Base-by-base conservation (phyloP, 2,329 filamentous ascomycete genomes). In the Colletotrichum horii region DNA sequence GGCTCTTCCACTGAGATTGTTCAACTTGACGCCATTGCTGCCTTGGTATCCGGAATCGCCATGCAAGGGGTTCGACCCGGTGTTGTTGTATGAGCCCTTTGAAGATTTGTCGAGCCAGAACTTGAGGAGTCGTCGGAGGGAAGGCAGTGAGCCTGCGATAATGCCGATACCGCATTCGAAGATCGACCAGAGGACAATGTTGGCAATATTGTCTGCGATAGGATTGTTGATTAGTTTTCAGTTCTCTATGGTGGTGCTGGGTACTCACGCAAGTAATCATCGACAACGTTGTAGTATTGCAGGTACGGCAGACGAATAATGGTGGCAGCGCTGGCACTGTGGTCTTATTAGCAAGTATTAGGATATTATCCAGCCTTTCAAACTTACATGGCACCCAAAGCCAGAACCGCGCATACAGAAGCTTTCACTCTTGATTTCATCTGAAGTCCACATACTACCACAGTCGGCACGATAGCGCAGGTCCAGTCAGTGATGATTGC, bases 21-120 rank as follows among this genome's bases (percentile, higher is more conserved):
- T 58, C 65, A 67, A 30, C 16, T 38, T 32, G 0, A 67, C 30
- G 1, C 30, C 65, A 0, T 58, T 58, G 3, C 48, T 67, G 0
- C 30, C 65, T 2, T 26, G 43, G 30, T 58, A 67, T 3, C 26
- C 52, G 1, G 65, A 56, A 0, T 32, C 30, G 3, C 24, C 16
- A 1, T 58, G 55, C 4, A 56, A 1, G 0, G 55, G 22, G 2
- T 36, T 67, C 0, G 48, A 38, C 0, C 28, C 30, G 6, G 28
- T 58, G 30, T 58, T 56, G 2, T 38, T 38, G 3, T 67, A 58
- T 2, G 65, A 67, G 65, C 65, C 65, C 15, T 67, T 56, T 1
- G 65, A 67, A 6, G 65, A 67, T 22, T 67, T 67, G 65, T 67
- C 65, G 22, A 67, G 43, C 65, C 65, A 67, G 30, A 58, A 58